Evolutionary conservation across 352 stramenopile species (phyloP), one percentile per base, ranked within the genome.

Genomic region (Phytopythium delawarense): DNA sequence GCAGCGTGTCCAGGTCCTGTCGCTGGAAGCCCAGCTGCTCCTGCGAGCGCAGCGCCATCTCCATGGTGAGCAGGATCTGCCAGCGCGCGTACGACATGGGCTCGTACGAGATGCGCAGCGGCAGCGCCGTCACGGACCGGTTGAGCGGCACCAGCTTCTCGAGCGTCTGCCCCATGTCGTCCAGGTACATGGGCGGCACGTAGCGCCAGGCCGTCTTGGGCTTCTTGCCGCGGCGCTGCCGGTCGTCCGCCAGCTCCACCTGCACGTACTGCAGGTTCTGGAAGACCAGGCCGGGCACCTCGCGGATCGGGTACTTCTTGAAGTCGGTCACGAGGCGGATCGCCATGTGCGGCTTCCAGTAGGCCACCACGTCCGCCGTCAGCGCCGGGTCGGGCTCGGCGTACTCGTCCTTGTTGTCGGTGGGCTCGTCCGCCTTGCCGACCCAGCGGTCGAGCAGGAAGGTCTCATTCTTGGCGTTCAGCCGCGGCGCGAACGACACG

Each of bases 1-100:
- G 94, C 52, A 98, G 84, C 21, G 88, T 77, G 57, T 96, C 88
- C 65, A 99, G 84, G 48, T 91, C 84, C 8, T 82, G 70, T 2
- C 66, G 67, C 13, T 75, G 71, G 54, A 91, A 84, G 5, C 82
- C 82, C 56, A 91, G 69, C 53, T 82, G 65, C 55, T 87, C 76
- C 60, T 91, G 81, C 8, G 80, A 84, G 32, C 68, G 59, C 25
- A 89, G 77, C 34, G 83, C 78, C 51, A 67, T 73, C 28, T 81
- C 81, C 73, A 91, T 85, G 16, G 81, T 90, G 28, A 93, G 61
- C 52, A 91, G 72, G 63, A 93, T 78, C 66, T 93, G 81, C 84
- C 84, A 93, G 23, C 84, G 76, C 21, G 79, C 81, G 57, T 88
- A 93, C 16, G 80, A 89, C 69, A 93, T 83, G 12, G 84, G 76